Evolutionary conservation across 2,329 filamentous ascomycete genomes (phyloP), one percentile per base, ranked within the genome.

Genomic region (Trichoderma afroharzianum): DNA sequence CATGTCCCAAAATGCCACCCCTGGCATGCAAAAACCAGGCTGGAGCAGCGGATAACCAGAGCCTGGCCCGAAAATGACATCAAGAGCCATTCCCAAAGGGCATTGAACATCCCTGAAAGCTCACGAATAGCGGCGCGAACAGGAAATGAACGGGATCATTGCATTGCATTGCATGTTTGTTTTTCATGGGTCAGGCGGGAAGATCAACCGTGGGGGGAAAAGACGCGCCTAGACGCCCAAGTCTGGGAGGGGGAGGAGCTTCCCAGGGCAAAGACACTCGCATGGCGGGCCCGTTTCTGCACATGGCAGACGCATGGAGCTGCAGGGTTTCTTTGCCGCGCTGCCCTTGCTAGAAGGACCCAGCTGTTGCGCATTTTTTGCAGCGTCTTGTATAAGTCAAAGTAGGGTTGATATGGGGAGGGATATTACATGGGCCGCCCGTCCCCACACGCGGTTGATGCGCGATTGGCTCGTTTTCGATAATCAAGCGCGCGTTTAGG

Each of bases 401-500:
- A 59, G 57, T 59, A 53, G 47, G 47, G 47, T 18, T 63, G 43
- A n/a, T 33, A 9, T n/a, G 55, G 3, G 9, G 68, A 7, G 33
- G 43, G 43, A 50, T 47, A 18, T 69, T 47, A 39, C 59, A 26
- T 39, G 32, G 24, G 39, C 30, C 55, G 28, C 28, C 8, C 18
- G n/a, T 14, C 43, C 26, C 68, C 61, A 63, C 68, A 39, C 6
- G 11, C 57, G 70, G 62, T n/a, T 61, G 33, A 15, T n/a, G 43
- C 26, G 64, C 58, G 24, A 69, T 70, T 72, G 69, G 70, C 28
- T 11, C 15, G 18, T 33, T 32, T 24, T 7, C 39, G 9, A 24
- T 24, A 24, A 32, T 68, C 70, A 73, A 72, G 73, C 72, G 73
- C 73, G 73, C 73, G 72, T 73, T 43, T 72, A 72, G 67, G 61